Percentiles rank a stretch among this genome's conserved stretches.
These are phyloP conservation scores for Penicillium sp. DNA, from an alignment of 2,329 filamentous ascomycete genomes.

Conservation along the genomic window DNA sequence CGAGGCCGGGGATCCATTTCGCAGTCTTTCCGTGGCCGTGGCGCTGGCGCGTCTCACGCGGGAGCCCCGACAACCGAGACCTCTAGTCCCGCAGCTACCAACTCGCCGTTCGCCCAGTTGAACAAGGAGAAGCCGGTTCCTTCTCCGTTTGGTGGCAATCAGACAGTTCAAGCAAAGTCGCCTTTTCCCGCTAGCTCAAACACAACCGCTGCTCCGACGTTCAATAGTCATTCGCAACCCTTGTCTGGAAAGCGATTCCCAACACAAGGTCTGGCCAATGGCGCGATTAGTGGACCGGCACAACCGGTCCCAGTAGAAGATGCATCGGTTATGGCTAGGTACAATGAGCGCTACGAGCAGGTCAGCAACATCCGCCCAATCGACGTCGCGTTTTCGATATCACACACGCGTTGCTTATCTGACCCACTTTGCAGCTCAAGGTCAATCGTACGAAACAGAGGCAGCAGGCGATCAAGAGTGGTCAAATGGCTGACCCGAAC, in stretches of 20 bases:
- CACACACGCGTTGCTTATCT: constrained; percentile 1
- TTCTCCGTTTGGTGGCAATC: constrained; percentile 15
- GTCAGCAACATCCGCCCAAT: constrained; percentile 21
- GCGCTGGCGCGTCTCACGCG: constrained; percentile 20
- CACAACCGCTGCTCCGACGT: constrained; percentile 9
- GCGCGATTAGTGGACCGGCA: neutral
- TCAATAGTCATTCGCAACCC: too few relatives aligned
- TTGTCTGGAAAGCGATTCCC: too few relatives aligned
- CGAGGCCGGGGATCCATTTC: constrained; percentile 21
- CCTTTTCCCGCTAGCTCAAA: constrained; percentile 23
- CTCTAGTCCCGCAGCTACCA: constrained; percentile 1
- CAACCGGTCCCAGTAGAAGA: constrained; percentile 23
- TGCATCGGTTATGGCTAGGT: constrained; percentile 22
- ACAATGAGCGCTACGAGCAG: constrained; percentile 39
- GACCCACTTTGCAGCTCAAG: constrained; percentile 43
- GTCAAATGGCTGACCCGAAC: constrained; percentile 58
- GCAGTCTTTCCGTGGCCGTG: constrained; percentile 13
- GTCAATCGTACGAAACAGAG: constrained; percentile 50
- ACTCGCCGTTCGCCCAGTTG: constrained; percentile 29
- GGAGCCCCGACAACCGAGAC: constrained; percentile 1
- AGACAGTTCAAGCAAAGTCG: constrained; percentile 18
- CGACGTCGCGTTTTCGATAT: neutral
- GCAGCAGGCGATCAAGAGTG: constrained; percentile 51
- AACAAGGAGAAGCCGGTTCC: constrained; percentile 18
- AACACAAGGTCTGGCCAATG: too few relatives aligned